phyloP scores from a whole-genome alignment of 208 protist genomes.

The Zelonia costaricensis region DNA sequence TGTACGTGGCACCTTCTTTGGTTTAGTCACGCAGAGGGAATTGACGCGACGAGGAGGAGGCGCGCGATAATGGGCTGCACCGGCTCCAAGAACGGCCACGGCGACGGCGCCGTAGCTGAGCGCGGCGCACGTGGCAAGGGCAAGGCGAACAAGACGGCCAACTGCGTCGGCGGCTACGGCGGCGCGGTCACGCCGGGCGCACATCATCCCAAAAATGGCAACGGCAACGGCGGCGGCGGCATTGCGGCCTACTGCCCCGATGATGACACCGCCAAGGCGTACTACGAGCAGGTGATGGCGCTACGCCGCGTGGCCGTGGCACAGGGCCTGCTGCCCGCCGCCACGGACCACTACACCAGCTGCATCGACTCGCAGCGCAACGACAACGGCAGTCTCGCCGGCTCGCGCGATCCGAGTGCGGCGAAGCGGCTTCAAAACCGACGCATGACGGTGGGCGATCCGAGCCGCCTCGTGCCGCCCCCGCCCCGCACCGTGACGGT shows the following conservation, averaged over 20 bases:
- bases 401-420: not conserved
- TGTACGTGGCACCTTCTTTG: too few relatives aligned
- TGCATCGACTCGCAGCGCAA: not conserved
- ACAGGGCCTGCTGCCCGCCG: conserved; percentile 25
- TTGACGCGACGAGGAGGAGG: too few relatives aligned
- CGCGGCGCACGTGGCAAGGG: not conserved
- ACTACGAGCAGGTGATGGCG: conserved; percentile 26
- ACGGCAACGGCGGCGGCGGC: conserved; percentile 2
- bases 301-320: conserved; percentile 25
- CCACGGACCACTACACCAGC: conserved; percentile 7
- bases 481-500: conserved; percentile 18
- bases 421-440: too few relatives aligned
- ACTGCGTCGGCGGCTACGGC: not conserved
- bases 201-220: conserved; percentile 11
- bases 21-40: not conserved
- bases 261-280: conserved; percentile 23
- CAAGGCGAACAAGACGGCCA: not conserved
- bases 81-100: conserved; percentile 19
- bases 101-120: not conserved
- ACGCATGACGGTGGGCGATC: not conserved
- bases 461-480: not conserved
- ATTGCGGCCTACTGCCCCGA: conserved; percentile 31
- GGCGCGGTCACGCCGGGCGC: not conserved
- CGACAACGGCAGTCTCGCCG: not conserved
- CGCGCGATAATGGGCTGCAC: conserved; percentile 38